Conservation (phyloP, 192 early-diverging fungal species). For the Coemansia sp. region DNA sequence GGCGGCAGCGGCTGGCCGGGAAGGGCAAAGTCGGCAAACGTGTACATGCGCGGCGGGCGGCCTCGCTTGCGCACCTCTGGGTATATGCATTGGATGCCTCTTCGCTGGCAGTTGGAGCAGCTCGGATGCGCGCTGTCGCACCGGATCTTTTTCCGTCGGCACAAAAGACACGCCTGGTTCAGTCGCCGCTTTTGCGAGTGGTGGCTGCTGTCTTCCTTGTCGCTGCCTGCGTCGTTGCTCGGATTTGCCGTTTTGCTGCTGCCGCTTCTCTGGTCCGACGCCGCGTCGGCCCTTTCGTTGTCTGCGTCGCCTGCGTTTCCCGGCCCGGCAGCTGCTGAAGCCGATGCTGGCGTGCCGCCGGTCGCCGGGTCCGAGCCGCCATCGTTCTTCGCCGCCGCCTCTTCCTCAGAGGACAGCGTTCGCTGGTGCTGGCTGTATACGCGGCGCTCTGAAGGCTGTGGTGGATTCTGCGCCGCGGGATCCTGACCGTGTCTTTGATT, state of each 20-base stretch:
- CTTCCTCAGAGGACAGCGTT: slow-evolving; percentile 5
- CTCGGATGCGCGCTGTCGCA: slow-evolving; percentile 49
- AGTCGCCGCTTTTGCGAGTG: slow-evolving; percentile 45
- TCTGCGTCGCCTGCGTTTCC: neutral
- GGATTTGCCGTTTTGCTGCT: slow-evolving; percentile 8
- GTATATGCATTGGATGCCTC: slow-evolving; percentile 53
- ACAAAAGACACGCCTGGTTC: slow-evolving; percentile 51
- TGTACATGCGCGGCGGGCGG: slow-evolving; percentile 50
- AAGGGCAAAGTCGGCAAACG: slow-evolving; percentile 50
- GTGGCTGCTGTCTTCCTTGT: slow-evolving; percentile 14
- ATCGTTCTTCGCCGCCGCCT: neutral
- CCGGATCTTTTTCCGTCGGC: slow-evolving; percentile 51
- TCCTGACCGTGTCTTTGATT: neutral
- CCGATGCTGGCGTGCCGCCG: no score
- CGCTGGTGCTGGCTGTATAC: neutral
- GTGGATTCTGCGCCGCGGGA: no score
- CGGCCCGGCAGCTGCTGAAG: no score
- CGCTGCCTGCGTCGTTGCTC: slow-evolving; percentile 1
- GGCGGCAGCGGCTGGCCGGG: slow-evolving; percentile 51
- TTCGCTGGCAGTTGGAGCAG: slow-evolving; percentile 48
- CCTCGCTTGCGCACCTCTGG: slow-evolving; percentile 50
- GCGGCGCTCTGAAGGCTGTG: neutral
- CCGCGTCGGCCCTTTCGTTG: neutral
- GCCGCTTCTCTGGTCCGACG: slow-evolving; percentile 7
- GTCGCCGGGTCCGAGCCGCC: neutral